phyloP scores from a whole-genome alignment of 2,329 filamentous ascomycete species.

The Tolypocladium guangdongense region DNA sequence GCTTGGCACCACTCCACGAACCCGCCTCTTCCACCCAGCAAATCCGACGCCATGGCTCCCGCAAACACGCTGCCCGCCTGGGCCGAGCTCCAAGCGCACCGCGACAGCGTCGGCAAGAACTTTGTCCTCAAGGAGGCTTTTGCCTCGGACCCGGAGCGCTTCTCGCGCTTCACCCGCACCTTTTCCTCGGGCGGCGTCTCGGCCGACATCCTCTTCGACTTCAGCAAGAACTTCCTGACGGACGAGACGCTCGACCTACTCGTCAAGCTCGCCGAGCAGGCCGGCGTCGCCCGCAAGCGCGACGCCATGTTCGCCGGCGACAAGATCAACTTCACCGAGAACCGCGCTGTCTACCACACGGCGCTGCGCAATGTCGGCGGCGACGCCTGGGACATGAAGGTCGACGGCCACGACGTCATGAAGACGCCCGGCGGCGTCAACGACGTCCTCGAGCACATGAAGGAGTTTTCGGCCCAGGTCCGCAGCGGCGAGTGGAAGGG shows the following conservation, averaged over 20 bases:
- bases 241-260: constrained; percentile 84
- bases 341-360: constrained; percentile 90
- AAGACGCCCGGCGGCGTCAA: constrained; percentile 82
- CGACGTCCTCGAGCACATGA: constrained; percentile 89
- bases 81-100: constrained; percentile 84
- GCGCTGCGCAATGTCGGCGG: constrained; percentile 76
- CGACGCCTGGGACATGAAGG: constrained; percentile 63
- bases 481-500: constrained; percentile 95
- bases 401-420: constrained; percentile 88
- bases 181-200: constrained; percentile 75
- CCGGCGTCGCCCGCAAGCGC: constrained; percentile 81
- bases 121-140: constrained; percentile 94
- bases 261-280: constrained; percentile 83
- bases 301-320: constrained; percentile 97
- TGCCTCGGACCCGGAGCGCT: constrained; percentile 75
- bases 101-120: constrained; percentile 73
- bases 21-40: neutral
- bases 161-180: constrained; percentile 78
- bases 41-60: constrained; percentile 52
- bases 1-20: neutral
- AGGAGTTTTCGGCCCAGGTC: constrained; percentile 92
- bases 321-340: constrained; percentile 99
- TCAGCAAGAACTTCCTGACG: constrained; percentile 96
- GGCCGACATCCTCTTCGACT: constrained; percentile 91
- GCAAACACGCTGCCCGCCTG: constrained; percentile 78